A percentile compares a stretch with the other conserved stretches of the same genome.
Evolutionary conservation across 2,329 filamentous ascomycete species (phyloP).

Genomic region (Penicillium concentricum): DNA sequence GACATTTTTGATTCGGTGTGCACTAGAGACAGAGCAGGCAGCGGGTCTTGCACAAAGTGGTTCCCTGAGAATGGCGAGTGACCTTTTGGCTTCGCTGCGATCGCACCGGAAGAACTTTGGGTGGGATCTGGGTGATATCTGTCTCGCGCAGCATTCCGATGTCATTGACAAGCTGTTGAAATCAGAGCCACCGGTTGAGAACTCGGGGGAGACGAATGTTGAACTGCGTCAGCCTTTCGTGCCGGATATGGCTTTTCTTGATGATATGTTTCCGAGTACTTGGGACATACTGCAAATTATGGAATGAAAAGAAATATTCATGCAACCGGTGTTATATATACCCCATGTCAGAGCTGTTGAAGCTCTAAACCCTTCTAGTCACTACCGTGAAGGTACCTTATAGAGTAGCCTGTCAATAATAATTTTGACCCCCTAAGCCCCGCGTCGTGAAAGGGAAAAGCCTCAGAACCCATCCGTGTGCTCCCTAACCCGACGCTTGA

Average conservation of each 20-base stretch:
- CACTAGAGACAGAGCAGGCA: constrained; percentile 34
- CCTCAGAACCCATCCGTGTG: background rate
- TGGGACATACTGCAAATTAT: constrained; percentile 13
- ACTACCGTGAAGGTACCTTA: no score
- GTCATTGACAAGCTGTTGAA: constrained; percentile 46
- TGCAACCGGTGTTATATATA: background rate
- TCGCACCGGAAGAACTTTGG: constrained; percentile 39
- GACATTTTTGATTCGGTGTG: constrained; percentile 53
- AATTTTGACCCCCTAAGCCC: background rate
- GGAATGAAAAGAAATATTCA: background rate
- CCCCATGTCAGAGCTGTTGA: background rate
- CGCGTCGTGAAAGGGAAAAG: background rate
- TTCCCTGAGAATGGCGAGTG: constrained; percentile 46
- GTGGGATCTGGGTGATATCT: constrained; percentile 55
- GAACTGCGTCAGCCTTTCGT: constrained; percentile 5
- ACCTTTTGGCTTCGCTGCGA: constrained; percentile 43
- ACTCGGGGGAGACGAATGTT: background rate
- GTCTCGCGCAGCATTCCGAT: constrained; percentile 50
- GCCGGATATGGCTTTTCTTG: constrained; percentile 10
- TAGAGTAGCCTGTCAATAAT: background rate
- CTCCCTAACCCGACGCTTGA: background rate
- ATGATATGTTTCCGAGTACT: constrained; percentile 12
- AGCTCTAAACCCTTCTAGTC: background rate
- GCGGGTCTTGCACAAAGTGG: constrained; percentile 22
- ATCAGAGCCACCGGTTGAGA: background rate